Conservation (phyloP, 2,329 filamentous ascomycete genomes). For the Aureobasidium leucospermi region DNA sequence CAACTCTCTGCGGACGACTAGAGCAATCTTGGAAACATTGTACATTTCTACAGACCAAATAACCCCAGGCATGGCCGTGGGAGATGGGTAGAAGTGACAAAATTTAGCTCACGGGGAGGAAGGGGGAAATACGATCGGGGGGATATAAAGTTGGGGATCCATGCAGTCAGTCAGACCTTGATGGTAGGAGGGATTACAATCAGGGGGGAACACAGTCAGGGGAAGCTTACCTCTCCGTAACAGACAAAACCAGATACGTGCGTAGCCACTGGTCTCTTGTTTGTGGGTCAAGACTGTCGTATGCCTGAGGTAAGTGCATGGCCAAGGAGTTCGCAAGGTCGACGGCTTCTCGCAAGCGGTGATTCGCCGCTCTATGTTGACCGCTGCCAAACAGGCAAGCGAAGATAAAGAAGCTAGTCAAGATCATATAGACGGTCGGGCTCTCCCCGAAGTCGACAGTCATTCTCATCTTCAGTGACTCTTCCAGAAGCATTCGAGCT, state of each 20-base stretch:
- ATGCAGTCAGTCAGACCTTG: no score
- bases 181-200: no score
- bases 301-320: constrained; percentile 33
- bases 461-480: constrained; percentile 38
- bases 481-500: constrained; percentile 36
- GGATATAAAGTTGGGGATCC: no score
- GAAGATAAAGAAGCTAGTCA: constrained; percentile 27
- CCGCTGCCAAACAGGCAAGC: constrained; percentile 24
- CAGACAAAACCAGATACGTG: constrained; percentile 31
- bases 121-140: no score
- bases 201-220: no score
- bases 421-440: constrained; percentile 23
- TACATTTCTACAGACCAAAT: no score
- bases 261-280: constrained; percentile 33
- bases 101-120: no score
- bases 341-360: constrained; percentile 24
- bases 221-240: constrained; percentile 21
- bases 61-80: no score
- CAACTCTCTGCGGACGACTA: no score
- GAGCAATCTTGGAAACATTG: no score
- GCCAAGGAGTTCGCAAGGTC: no score
- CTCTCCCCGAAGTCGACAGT: constrained; percentile 31
- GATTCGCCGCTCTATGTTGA: constrained; percentile 24
- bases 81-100: no score
- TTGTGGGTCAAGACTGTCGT: constrained; percentile 30